Conservation (phyloP, 106 monocot genomes). For the Dioscorea dumetorum region DNA sequence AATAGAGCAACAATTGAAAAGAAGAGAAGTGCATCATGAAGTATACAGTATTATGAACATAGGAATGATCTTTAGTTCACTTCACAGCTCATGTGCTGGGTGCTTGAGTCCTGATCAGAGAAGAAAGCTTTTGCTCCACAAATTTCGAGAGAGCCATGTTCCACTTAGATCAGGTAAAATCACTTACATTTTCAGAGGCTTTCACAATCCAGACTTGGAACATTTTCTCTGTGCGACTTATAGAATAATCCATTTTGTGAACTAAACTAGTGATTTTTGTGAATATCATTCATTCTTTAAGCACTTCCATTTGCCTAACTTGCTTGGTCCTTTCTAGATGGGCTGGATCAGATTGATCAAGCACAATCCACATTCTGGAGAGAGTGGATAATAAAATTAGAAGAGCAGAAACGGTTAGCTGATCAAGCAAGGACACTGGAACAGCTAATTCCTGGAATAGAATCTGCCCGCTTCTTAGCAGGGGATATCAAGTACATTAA, state of each 20-base stretch:
- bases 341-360: conserved; percentile 44
- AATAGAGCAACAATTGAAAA: conserved; percentile 73
- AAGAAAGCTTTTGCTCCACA: conserved; percentile 51
- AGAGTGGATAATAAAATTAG: conserved; percentile 80
- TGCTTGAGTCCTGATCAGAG: conserved; percentile 60
- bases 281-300: too few species aligned
- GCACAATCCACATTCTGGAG: conserved; percentile 74
- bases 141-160: conserved; percentile 54
- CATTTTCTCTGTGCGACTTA: too few species aligned
- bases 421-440: conserved; percentile 61
- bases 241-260: too few species aligned
- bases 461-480: conserved; percentile 68
- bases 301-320: too few species aligned
- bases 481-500: conserved; percentile 70
- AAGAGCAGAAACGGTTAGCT: conserved; percentile 70
- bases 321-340: conserved; percentile 28
- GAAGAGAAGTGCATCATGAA: conserved; percentile 58
- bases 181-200: background rate
- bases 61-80: conserved; percentile 75
- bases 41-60: conserved; percentile 75
- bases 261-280: too few species aligned
- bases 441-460: conserved; percentile 61
- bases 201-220: too few species aligned
- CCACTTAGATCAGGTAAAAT: conserved; percentile 68
- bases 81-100: conserved; percentile 51